These are phyloP conservation scores for Fusarium neocosmosporiellum DNA, from an alignment of 2,329 filamentous ascomycete species.

Conservation along the genomic window DNA sequence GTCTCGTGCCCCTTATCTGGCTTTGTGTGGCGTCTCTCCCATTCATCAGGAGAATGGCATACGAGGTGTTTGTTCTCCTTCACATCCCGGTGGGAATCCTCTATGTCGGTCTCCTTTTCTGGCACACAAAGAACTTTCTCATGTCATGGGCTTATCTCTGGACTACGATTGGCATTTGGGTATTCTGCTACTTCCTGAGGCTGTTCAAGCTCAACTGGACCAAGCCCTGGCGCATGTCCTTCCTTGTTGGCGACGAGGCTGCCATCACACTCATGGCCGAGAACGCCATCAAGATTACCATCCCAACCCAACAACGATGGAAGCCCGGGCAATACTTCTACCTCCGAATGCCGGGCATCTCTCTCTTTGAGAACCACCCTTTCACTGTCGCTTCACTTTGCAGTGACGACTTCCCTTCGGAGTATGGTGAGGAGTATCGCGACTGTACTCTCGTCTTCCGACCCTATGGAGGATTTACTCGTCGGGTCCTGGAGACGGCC, in stretches of 20 bases:
- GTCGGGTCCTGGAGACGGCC: slow-evolving; percentile 83
- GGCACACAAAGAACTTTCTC: slow-evolving; percentile 94
- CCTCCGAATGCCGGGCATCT: slow-evolving; percentile 92
- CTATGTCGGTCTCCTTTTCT: slow-evolving; percentile 89
- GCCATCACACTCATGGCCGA: slow-evolving; percentile 90
- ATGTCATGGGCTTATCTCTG: slow-evolving; percentile 91
- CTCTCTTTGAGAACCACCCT: slow-evolving; percentile 90
- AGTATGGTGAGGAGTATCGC: slow-evolving; percentile 87
- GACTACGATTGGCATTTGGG: slow-evolving; percentile 83
- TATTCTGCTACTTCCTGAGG: slow-evolving; percentile 77
- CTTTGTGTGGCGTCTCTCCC: slow-evolving; percentile 88
- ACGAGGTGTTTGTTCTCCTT: slow-evolving; percentile 85
- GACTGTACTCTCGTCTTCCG: slow-evolving; percentile 94
- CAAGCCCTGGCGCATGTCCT: slow-evolving; percentile 81
- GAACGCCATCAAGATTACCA: slow-evolving; percentile 94
- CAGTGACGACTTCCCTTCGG: slow-evolving; percentile 91
- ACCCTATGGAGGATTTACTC: slow-evolving; percentile 91
- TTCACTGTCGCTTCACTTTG: slow-evolving; percentile 95
- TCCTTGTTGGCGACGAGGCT: slow-evolving; percentile 90
- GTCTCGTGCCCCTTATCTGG: slow-evolving; percentile 82
- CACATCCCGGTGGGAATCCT: slow-evolving; percentile 85
- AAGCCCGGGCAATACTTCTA: slow-evolving; percentile 95
- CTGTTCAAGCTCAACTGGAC: slow-evolving; percentile 92
- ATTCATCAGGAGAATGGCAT: slow-evolving; percentile 78
- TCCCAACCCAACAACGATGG: slow-evolving; percentile 94